These are phyloP conservation scores for Leptographium galeiforme DNA, from an alignment of 2,329 filamentous ascomycete genomes.

Conservation along the genomic window DNA sequence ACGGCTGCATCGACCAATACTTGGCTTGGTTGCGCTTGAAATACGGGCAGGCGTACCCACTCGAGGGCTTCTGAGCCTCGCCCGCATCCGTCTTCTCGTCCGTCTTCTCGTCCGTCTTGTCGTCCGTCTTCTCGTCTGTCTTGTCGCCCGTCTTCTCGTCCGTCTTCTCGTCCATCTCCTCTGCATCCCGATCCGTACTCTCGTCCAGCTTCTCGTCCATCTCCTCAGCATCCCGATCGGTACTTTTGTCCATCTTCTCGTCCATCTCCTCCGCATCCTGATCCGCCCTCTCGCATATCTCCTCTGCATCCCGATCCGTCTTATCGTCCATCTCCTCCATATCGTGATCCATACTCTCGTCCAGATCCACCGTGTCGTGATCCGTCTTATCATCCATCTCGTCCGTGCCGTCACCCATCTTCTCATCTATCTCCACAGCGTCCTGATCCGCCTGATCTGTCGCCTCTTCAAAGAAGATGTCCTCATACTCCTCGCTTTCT, in stretches of 20 bases:
- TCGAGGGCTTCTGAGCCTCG: conserved; percentile 1
- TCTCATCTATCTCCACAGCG: too few relatives aligned
- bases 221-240: not conserved
- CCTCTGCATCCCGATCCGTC: too few relatives aligned
- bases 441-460: too few relatives aligned
- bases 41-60: conserved; percentile 22
- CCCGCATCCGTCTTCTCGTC: not conserved
- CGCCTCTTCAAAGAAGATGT: too few relatives aligned
- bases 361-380: too few relatives aligned
- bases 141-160: not conserved
- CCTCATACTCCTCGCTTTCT: too few relatives aligned
- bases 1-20: conserved; percentile 21
- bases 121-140: not conserved
- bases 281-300: not conserved
- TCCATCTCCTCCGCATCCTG: not conserved
- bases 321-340: too few relatives aligned
- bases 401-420: too few relatives aligned
- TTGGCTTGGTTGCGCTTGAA: conserved; percentile 24
- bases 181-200: not conserved
- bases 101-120: not conserved
- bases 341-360: too few relatives aligned
- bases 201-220: not conserved
- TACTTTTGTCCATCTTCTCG: too few relatives aligned
- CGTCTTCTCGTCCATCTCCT: not conserved
- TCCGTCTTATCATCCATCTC: too few relatives aligned